Evolutionary conservation across 306 rosid species (phyloP), one percentile per base, ranked within the genome.

Genomic region (Gillenia trifoliata): DNA sequence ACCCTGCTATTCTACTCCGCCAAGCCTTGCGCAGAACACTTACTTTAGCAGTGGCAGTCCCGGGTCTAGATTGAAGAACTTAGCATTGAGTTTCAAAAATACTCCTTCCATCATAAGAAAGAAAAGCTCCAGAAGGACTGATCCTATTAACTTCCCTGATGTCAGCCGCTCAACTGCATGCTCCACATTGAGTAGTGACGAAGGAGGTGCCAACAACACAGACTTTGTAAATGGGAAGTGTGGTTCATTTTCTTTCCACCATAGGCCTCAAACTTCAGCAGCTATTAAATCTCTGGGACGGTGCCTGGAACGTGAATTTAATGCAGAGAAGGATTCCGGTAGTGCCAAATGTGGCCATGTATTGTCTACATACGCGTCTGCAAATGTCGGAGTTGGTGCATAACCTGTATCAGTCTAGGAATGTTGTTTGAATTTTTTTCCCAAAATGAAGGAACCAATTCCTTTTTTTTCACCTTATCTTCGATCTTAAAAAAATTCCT

Each of bases 51-150:
- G 25, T 33, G 26, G 63, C 31, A 61, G 87, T 74, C 94, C 90
- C 15, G 83, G 77, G 74, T 75, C 78, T 59, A 74, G 76, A 17
- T 76, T 85, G 61, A 82, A 82, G 74, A 85, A 64, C 74, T 78
- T 82, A 40, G 92, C 89, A 71, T 78, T 81, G 90, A 83, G 78
- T 41, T 85, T 83, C 66, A 74, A 78, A 47, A 84, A 85, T 60
- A 75, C 70, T 72, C 92, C 92, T 78, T 87, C 92, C 30, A 89
- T 87, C 62, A 76, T 85, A 64, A 83, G 90, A 81, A 89, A 82
- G 79, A 83, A 85, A 76, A 65, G 79, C 65, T 23, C 78, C 47
- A 68, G 70, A 30, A 83, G 74, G 47, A 15, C 29, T 64, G 52
- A 41, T 28, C 66, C 25, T 68, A 68, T 49, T 20, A 66, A 64